Base-by-base conservation (phyloP, 148 eudicot genomes). In the Hydrangea macrophylla region DNA sequence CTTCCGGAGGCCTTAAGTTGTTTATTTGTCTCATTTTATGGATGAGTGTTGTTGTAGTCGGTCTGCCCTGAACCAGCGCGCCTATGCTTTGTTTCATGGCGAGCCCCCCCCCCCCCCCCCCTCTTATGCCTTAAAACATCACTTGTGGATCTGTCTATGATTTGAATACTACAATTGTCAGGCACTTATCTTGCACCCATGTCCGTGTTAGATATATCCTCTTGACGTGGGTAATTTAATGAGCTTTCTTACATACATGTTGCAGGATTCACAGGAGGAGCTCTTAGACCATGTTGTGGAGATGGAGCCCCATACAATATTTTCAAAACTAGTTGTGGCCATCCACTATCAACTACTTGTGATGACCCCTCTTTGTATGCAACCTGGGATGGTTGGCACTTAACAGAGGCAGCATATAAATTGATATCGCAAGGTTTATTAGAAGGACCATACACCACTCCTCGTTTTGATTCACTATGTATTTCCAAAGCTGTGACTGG, bases 271-370 rank as follows among this genome's bases (percentile, higher is more conserved):
- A 23, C 42, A 7, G 44, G 32, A 26, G 75, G 62, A 17, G 55
- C 60, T 48, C 23, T 77, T 1, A 55, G 3, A 3, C 76, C 84
- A 27, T 81, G 84, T 13, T 81, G 84, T 42, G 84, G 84, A 54
- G 81, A 45, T 1, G 70, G 64, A 6, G 84, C 73, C 0, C 73
- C 74, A 8, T 74, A 70, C 70, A 61, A 76, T 54, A n/a, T n/a
- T n/a, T 39, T 51, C 39, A 62, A 73, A 23, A 0, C 25, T 3
- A 30, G 42, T 1, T 72, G 79, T 58, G 82, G 75, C 9, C 10
- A 35, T 30, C 60, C 58, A 11, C 7, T 55, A 55, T 40, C 82
- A 54, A 65, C 22, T 1, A 9, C 24, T 7, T 80, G 80, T 13
- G 70, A 65, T 23, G 56, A 75, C 23, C 78, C 84, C 26, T 62